phyloP scores from a whole-genome alignment of 768 basidiomycete genomes.

The Lenzites betulinus region DNA sequence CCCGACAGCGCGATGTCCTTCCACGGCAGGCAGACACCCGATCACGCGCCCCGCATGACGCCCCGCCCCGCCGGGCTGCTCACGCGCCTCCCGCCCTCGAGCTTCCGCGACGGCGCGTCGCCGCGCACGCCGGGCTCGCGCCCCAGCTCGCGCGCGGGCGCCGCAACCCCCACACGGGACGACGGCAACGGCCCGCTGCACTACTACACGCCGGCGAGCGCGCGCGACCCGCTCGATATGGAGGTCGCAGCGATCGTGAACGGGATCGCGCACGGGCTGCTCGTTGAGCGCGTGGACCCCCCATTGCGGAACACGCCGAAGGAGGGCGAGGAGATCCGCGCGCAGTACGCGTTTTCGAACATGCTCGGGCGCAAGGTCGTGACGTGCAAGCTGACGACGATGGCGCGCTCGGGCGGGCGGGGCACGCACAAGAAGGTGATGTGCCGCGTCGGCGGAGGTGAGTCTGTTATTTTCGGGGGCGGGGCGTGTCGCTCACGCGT shows the following conservation, averaged over 20 bases:
- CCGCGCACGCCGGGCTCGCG: slow-evolving; percentile 61
- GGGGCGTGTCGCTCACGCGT: slow-evolving; percentile 6
- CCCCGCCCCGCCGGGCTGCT: slow-evolving; percentile 41
- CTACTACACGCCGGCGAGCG: slow-evolving; percentile 64
- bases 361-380: slow-evolving; percentile 72
- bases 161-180: slow-evolving; percentile 61
- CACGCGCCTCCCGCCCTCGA: slow-evolving; percentile 64
- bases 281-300: slow-evolving; percentile 81
- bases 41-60: slow-evolving; percentile 57
- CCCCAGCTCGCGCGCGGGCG: slow-evolving; percentile 64
- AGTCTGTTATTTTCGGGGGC: slow-evolving; percentile 30
- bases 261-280: slow-evolving; percentile 72
- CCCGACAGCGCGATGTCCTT: slow-evolving; percentile 56
- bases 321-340: slow-evolving; percentile 78
- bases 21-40: slow-evolving; percentile 69
- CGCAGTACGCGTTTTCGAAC: slow-evolving; percentile 82
- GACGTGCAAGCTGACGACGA: slow-evolving; percentile 77
- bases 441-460: slow-evolving; percentile 88
- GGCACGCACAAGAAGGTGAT: slow-evolving; percentile 81
- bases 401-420: slow-evolving; percentile 56
- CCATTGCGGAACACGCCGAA: slow-evolving; percentile 64
- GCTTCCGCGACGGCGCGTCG: slow-evolving; percentile 62
- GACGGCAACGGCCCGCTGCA: slow-evolving; percentile 47
- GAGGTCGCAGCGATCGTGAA: slow-evolving; percentile 80
- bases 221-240: slow-evolving; percentile 77